phyloP scores from a whole-genome alignment of 257 asterid genomes.

The Voacanga thouarsii region DNA sequence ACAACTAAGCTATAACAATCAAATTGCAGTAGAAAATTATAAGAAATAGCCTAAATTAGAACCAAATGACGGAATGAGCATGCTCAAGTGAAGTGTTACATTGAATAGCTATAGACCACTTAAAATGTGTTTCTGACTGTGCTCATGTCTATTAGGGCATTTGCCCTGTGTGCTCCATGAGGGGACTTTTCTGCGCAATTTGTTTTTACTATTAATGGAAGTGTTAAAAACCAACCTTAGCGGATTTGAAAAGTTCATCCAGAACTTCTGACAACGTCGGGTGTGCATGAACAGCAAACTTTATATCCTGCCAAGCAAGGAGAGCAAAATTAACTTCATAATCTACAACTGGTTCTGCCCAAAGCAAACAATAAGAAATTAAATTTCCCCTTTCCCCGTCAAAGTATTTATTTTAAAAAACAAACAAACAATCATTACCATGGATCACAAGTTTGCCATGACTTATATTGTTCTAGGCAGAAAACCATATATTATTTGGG shows the following conservation, averaged over 20 bases:
- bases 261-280: slow-evolving; percentile 56
- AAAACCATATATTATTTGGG: not conserved
- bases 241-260: slow-evolving; percentile 43
- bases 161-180: not conserved
- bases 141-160: not conserved
- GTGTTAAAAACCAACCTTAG: slow-evolving; percentile 32
- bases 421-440: not conserved
- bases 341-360: not conserved
- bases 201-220: not conserved
- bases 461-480: not conserved
- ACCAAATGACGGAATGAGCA: not conserved
- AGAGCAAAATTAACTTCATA: not conserved
- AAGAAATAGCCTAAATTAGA: not conserved
- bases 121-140: no score
- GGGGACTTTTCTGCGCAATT: not conserved
- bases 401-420: no score
- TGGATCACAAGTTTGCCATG: no score
- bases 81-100: slow-evolving; percentile 18
- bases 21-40: not conserved
- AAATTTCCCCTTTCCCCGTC: not conserved
- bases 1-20: slow-evolving; percentile 25
- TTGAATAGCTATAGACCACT: not conserved
- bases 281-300: slow-evolving; percentile 53
- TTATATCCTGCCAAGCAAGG: slow-evolving; percentile 34
- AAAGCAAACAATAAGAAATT: not conserved